Percentiles rank a stretch among this genome's conserved stretches.
phyloP scores from a whole-genome alignment of 805 yeast genomes.

The Yarrowia yakushimensis region DNA sequence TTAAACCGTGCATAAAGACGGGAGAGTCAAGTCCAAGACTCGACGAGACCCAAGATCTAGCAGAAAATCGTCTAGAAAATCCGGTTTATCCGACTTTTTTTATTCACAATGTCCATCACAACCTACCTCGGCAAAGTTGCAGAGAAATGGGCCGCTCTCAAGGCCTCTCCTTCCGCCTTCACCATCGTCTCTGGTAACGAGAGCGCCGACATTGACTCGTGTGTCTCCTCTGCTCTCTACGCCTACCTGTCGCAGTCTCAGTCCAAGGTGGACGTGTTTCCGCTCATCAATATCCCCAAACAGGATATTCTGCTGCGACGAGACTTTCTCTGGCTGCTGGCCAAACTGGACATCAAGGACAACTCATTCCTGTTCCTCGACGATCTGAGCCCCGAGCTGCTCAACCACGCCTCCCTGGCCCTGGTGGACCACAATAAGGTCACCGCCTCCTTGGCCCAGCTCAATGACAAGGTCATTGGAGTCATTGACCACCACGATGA shows the following conservation, averaged over 20 bases:
- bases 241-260: slow-evolving; percentile 52
- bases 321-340: slow-evolving; percentile 61
- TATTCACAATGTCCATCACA: not conserved
- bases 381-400: slow-evolving; percentile 46
- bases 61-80: too few relatives aligned
- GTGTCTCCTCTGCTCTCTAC: slow-evolving; percentile 68
- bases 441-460: slow-evolving; percentile 46
- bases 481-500: slow-evolving; percentile 91
- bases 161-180: slow-evolving; percentile 10
- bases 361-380: slow-evolving; percentile 61
- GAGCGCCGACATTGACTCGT: slow-evolving; percentile 81
- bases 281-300: slow-evolving; percentile 68
- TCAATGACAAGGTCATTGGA: slow-evolving; percentile 48
- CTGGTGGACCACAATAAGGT: slow-evolving; percentile 82
- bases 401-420: slow-evolving; percentile 35
- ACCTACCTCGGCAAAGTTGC: not conserved
- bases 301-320: slow-evolving; percentile 65
- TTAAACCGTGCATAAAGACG: slow-evolving; percentile 7
- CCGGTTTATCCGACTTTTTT: too few relatives aligned
- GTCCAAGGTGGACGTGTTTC: slow-evolving; percentile 44
- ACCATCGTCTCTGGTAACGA: slow-evolving; percentile 72
- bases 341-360: slow-evolving; percentile 45
- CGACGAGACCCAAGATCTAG: not conserved
- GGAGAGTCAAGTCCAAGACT: too few relatives aligned
- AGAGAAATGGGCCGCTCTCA: slow-evolving; percentile 17